phyloP scores from a whole-genome alignment of 148 eudicot species.

The Chenopodium album region DNA sequence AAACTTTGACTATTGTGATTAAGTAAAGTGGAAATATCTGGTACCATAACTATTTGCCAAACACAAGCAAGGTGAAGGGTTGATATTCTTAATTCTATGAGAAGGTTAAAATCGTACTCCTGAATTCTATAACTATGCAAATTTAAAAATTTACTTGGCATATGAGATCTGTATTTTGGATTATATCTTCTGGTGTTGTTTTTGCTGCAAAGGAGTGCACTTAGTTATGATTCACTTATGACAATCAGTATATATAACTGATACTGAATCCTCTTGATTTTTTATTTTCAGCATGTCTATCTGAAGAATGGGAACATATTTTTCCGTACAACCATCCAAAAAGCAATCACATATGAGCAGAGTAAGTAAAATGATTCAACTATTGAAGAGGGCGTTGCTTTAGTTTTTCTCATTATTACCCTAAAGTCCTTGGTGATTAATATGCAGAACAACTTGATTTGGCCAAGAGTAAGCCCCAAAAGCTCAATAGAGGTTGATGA shows the following conservation, averaged over 20 bases:
- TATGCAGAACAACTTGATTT: constrained; percentile 29
- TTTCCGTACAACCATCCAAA: constrained; percentile 58
- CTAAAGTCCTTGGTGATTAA: background rate
- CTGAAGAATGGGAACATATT: constrained; percentile 63
- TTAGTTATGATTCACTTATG: background rate
- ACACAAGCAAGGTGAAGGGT: background rate
- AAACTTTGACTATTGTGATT: too few species aligned
- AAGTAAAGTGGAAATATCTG: background rate
- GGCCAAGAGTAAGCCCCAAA: constrained; percentile 31
- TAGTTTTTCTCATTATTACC: background rate
- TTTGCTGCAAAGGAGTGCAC: background rate
- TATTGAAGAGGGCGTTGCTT: background rate
- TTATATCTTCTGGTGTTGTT: background rate
- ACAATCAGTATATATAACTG: background rate
- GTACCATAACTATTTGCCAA: background rate
- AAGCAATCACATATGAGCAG: constrained; percentile 59
- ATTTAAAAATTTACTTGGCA: background rate
- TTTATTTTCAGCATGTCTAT: constrained; percentile 55
- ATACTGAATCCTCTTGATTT: background rate
- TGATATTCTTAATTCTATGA: too few species aligned
- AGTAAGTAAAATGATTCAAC: constrained; percentile 38
- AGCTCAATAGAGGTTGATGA: constrained; percentile 12
- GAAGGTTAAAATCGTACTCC: background rate
- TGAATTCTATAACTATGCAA: background rate
- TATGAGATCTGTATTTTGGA: background rate